These are phyloP conservation scores for Thozetella sp. DNA, from an alignment of 495 filamentous ascomycete species.

Conservation along the genomic window DNA sequence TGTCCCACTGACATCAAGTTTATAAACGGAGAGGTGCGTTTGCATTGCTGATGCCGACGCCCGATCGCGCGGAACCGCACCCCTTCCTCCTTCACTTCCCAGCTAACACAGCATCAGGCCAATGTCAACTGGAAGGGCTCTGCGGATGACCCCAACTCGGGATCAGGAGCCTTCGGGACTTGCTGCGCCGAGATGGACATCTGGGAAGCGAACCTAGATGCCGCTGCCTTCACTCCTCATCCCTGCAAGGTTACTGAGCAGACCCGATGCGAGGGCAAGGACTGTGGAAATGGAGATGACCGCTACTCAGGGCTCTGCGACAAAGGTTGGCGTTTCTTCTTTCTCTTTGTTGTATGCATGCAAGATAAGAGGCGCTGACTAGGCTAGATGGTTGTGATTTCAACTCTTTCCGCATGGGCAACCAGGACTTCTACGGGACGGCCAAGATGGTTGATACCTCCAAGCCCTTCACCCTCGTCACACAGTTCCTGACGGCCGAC, in stretches of 20 bases:
- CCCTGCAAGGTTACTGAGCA: conserved; percentile 53
- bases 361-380: conserved; percentile 55
- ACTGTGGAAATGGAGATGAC: conserved; percentile 31
- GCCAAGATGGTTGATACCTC: conserved; percentile 60
- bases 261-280: conserved; percentile 46
- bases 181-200: conserved; percentile 75
- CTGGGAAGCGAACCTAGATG: conserved; percentile 67
- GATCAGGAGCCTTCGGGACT: conserved; percentile 58
- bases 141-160: conserved; percentile 50
- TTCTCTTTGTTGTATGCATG: conserved; percentile 27
- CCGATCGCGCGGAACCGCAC: too few relatives aligned
- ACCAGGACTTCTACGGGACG: conserved; percentile 59
- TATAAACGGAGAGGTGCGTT: conserved; percentile 59
- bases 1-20: conserved; percentile 71
- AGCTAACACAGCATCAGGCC: conserved; percentile 23
- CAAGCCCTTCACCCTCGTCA: conserved; percentile 68
- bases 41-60: too few relatives aligned
- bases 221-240: conserved; percentile 63
- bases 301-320: conserved; percentile 39
- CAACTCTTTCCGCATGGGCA: conserved; percentile 67
- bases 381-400: conserved; percentile 66
- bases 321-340: conserved; percentile 15
- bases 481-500: conserved; percentile 66
- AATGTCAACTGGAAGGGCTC: conserved; percentile 58
- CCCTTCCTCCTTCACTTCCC: too few relatives aligned